Conservation (phyloP, 2,329 filamentous ascomycete species). For the Hymenoscyphus albidus region DNA sequence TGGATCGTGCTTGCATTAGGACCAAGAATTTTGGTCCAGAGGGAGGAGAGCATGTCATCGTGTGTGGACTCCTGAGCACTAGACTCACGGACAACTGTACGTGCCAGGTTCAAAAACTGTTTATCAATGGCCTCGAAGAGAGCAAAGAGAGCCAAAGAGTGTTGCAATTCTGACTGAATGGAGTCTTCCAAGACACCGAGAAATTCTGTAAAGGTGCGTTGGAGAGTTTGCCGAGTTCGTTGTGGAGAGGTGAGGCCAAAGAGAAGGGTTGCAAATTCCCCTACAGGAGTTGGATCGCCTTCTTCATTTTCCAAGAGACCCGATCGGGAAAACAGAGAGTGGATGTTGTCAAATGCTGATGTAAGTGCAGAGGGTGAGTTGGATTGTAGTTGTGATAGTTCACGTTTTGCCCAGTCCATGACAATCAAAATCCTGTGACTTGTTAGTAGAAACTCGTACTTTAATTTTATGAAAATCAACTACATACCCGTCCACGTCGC, state of each 20-base stretch:
- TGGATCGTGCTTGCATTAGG: slow-evolving; percentile 68
- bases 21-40: slow-evolving; percentile 85
- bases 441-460: slow-evolving; percentile 18
- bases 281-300: slow-evolving; percentile 63
- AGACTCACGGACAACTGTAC: slow-evolving; percentile 78
- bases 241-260: slow-evolving; percentile 80
- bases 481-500: slow-evolving; percentile 76
- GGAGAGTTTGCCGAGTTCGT: slow-evolving; percentile 73
- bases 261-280: slow-evolving; percentile 63
- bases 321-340: slow-evolving; percentile 66
- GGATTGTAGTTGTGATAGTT: slow-evolving; percentile 67
- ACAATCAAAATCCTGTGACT: slow-evolving; percentile 72
- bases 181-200: slow-evolving; percentile 83
- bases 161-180: slow-evolving; percentile 77
- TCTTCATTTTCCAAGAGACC: slow-evolving; percentile 55
- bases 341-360: slow-evolving; percentile 76
- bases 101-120: slow-evolving; percentile 84
- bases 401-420: slow-evolving; percentile 93
- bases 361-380: slow-evolving; percentile 61
- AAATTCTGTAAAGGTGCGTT: slow-evolving; percentile 85
- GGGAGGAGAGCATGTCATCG: slow-evolving; percentile 73
- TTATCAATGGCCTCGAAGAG: slow-evolving; percentile 91
- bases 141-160: slow-evolving; percentile 74
- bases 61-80: slow-evolving; percentile 76
- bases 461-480: slow-evolving; percentile 5